phyloP scores from a whole-genome alignment of 306 rosid species.

The Betula pendula region DNA sequence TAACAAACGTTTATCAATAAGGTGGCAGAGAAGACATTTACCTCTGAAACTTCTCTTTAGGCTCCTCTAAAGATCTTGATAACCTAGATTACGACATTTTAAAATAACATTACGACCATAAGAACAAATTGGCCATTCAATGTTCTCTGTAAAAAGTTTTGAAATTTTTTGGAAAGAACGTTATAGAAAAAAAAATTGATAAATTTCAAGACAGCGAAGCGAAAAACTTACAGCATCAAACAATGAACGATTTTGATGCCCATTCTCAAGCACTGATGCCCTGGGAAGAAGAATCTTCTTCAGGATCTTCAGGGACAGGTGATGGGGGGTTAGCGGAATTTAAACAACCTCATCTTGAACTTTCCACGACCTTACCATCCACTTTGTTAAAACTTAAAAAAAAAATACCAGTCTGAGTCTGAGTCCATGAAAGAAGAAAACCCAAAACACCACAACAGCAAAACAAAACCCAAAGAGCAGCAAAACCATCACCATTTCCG shows the following conservation, averaged over 20 bases:
- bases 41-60: constrained; percentile 49
- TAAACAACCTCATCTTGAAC: constrained; percentile 46
- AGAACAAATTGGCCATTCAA: neutral
- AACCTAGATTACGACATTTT: constrained; percentile 26
- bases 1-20: neutral
- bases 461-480: neutral
- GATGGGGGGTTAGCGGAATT: constrained; percentile 51
- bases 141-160: neutral
- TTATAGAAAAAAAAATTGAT: neutral
- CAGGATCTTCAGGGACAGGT: constrained; percentile 50
- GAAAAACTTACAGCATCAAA: constrained; percentile 45
- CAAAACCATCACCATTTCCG: constrained; percentile 42
- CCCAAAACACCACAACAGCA: constrained; percentile 6
- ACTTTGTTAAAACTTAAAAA: constrained; percentile 45
- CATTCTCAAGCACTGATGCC: constrained; percentile 33
- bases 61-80: constrained; percentile 42
- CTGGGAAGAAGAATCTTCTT: constrained; percentile 47
- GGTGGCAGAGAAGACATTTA: constrained; percentile 11
- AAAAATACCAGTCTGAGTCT: neutral
- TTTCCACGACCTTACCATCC: constrained; percentile 38
- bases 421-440: neutral
- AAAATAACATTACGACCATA: neutral
- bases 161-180: neutral
- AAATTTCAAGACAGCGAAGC: neutral
- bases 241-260: constrained; percentile 38